These are phyloP conservation scores for Juncus inflexus DNA, from an alignment of 176 grass and related monocot species.

Conservation along the genomic window DNA sequence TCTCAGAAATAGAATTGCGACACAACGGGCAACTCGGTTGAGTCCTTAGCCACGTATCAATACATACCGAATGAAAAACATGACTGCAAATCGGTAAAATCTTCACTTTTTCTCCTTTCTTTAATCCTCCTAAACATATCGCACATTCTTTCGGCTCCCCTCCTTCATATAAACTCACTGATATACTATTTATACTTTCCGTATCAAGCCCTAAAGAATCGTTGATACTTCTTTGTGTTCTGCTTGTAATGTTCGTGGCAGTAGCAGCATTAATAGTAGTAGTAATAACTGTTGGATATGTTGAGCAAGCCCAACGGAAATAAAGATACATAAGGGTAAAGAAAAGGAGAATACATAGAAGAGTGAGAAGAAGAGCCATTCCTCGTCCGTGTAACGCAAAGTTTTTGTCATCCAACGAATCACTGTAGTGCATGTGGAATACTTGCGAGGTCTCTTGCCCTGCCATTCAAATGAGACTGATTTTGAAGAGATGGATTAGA, in stretches of 20 bases:
- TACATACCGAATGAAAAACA: conserved; percentile 35
- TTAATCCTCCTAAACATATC: conserved; percentile 31
- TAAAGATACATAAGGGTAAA: conserved; percentile 26
- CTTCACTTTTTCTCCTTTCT: conserved; percentile 34
- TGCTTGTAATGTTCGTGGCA: background rate
- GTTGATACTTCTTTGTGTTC: background rate
- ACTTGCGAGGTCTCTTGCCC: background rate
- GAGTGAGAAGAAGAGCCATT: conserved; percentile 13
- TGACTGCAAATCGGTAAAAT: conserved; percentile 31
- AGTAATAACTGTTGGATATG: background rate
- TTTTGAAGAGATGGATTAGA: background rate
- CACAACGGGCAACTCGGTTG: conserved; percentile 43
- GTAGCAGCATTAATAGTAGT: background rate
- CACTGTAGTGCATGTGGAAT: conserved; percentile 14
- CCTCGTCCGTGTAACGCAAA: conserved; percentile 24
- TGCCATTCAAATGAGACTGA: conserved; percentile 16
- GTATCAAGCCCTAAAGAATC: conserved; percentile 14
- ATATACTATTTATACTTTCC: conserved; percentile 24
- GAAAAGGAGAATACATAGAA: conserved; percentile 20
- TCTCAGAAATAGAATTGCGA: conserved; percentile 12
- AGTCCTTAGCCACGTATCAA: conserved; percentile 35
- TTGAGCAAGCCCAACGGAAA: conserved; percentile 16
- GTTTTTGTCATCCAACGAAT: conserved; percentile 22
- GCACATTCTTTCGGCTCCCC: conserved; percentile 20
- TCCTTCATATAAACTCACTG: conserved; percentile 21